Percentiles rank a stretch among this genome's conserved stretches.
Conservation (phyloP, 1,139 yeast species). For the Debaryomyces robertsiae region DNA sequence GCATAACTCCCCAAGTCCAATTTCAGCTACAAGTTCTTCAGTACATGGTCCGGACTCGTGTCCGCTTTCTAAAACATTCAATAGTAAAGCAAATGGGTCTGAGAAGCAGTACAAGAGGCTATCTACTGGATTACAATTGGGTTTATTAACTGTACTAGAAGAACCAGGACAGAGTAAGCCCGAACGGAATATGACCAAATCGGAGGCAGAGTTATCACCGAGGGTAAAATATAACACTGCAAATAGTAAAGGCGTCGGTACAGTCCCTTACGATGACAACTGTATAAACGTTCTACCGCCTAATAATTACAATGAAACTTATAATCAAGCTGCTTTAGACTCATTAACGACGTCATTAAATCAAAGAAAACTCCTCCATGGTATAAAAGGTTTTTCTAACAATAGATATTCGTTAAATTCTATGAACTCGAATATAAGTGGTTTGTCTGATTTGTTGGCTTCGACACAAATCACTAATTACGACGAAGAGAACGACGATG, state of each 20-base stretch:
- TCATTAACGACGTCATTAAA: conserved; percentile 22
- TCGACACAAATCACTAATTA: conserved; percentile 42
- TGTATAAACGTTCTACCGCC: conserved; percentile 30
- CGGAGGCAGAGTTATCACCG: conserved; percentile 1
- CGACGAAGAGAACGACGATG: conserved; percentile 27
- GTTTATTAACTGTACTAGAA: conserved; percentile 45
- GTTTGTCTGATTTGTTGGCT: conserved; percentile 41
- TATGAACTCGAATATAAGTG: conserved; percentile 44
- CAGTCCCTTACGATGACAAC: conserved; percentile 31
- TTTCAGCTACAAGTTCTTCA: conserved; percentile 12
- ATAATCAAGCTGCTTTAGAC: conserved; percentile 42
- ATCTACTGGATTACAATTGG: conserved; percentile 45
- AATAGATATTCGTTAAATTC: conserved; percentile 45
- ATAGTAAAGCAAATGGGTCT: conserved; percentile 9
- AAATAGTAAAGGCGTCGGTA: conserved; percentile 6
- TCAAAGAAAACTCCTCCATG: conserved; percentile 4
- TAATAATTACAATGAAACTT: conserved; percentile 27
- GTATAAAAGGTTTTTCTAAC: conserved; percentile 16
- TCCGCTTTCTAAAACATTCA: conserved; percentile 11
- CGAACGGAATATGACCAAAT: background rate
- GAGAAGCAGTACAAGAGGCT: conserved; percentile 35
- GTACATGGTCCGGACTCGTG: conserved; percentile 11
- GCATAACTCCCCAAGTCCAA: conserved; percentile 8
- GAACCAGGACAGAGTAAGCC: conserved; percentile 20
- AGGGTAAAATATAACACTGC: background rate